Percentiles rank a stretch among this genome's conserved stretches.
Conservation (phyloP, 2,329 filamentous ascomycete species). For the Chaetomiaceae sp. region DNA sequence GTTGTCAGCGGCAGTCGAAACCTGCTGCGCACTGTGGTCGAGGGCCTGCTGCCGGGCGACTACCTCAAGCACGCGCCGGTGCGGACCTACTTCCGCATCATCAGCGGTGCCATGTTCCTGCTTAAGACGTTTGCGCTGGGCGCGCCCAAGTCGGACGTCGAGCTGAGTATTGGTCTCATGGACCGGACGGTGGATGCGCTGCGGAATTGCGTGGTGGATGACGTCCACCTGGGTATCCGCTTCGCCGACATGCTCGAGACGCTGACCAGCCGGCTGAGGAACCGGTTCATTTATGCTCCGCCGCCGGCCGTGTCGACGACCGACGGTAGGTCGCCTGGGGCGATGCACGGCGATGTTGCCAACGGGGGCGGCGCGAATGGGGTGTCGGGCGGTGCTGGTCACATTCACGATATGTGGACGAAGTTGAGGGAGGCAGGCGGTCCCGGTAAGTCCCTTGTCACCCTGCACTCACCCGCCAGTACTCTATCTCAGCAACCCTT, state of each 20-base stretch:
- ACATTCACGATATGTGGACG: slow-evolving; percentile 24
- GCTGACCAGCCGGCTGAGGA: slow-evolving; percentile 65
- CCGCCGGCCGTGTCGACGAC: slow-evolving; percentile 32
- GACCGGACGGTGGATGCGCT: slow-evolving; percentile 68
- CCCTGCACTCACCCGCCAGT: background rate
- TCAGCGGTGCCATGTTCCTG: slow-evolving; percentile 77
- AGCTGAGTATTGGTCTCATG: slow-evolving; percentile 67
- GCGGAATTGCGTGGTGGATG: slow-evolving; percentile 73
- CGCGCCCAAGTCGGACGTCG: slow-evolving; percentile 70
- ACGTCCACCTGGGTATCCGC: slow-evolving; percentile 76
- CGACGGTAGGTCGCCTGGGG: slow-evolving; percentile 27
- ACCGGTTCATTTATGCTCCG: slow-evolving; percentile 64
- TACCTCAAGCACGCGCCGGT: slow-evolving; percentile 80
- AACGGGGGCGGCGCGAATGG: slow-evolving; percentile 16
- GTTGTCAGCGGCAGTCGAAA: slow-evolving; percentile 73
- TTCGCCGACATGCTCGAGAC: slow-evolving; percentile 80
- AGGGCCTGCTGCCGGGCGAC: slow-evolving; percentile 65
- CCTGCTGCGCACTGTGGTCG: slow-evolving; percentile 69
- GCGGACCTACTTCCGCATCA: slow-evolving; percentile 79
- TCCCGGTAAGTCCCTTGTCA: slow-evolving; percentile 29
- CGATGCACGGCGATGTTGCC: slow-evolving; percentile 26
- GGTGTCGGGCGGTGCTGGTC: slow-evolving; percentile 2
- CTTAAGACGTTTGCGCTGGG: slow-evolving; percentile 80
- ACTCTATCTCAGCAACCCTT: background rate
- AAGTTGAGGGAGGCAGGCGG: slow-evolving; percentile 37